phyloP scores from a whole-genome alignment of 768 basidiomycete genomes.

The Lepiota venenata region DNA sequence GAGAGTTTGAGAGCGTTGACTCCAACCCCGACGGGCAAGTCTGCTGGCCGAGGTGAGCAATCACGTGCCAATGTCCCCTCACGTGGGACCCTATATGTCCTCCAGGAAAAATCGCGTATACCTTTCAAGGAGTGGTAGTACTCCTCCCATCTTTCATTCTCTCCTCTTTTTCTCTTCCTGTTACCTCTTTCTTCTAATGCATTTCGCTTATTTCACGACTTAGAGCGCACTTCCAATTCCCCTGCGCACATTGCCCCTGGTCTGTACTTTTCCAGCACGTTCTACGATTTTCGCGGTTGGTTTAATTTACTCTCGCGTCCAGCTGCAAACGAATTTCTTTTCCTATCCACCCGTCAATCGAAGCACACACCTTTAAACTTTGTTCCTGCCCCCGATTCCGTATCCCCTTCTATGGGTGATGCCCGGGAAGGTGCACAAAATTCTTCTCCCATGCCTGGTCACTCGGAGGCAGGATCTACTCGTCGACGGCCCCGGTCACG shows the following conservation, averaged over 20 bases:
- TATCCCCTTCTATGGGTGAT: background rate
- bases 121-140: background rate
- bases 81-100: background rate
- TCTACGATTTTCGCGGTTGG: background rate
- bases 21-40: background rate
- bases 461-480: background rate
- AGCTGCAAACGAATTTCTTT: slow-evolving; percentile 1
- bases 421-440: background rate
- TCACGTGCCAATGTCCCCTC: slow-evolving; percentile 6
- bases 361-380: background rate
- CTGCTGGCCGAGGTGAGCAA: background rate
- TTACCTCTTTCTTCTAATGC: slow-evolving; percentile 1
- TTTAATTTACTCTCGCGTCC: background rate
- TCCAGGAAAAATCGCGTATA: background rate
- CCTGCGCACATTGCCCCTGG: background rate
- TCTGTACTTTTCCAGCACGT: slow-evolving; percentile 6
- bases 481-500: background rate
- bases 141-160: background rate
- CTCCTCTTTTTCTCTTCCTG: background rate
- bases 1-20: background rate
- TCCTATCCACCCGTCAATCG: background rate
- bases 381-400: background rate
- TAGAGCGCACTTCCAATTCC: background rate
- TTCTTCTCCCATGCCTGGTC: background rate
- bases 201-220: background rate